Percentiles rank a stretch among this genome's conserved stretches.
phyloP scores from a whole-genome alignment of 768 basidiomycete species.

The Suillus occidentalis region DNA sequence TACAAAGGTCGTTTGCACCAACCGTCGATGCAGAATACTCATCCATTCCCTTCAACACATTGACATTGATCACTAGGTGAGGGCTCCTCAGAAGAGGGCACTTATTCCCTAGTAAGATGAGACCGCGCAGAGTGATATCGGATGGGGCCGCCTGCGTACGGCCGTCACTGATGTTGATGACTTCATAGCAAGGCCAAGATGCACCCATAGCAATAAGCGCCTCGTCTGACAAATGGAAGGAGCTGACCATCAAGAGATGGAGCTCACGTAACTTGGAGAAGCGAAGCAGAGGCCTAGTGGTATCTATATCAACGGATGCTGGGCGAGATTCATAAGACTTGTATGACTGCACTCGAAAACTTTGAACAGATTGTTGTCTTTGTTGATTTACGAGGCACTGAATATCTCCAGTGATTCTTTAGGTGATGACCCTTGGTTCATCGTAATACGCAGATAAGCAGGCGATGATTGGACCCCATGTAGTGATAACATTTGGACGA shows the following conservation, averaged over 20 bases:
- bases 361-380: neutral
- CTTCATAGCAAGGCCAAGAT: neutral
- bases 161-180: neutral
- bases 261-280: neutral
- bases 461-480: neutral
- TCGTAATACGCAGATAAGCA: neutral
- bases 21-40: neutral
- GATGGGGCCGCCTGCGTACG: too few relatives aligned
- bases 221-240: neutral
- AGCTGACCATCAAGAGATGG: neutral
- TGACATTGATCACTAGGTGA: neutral
- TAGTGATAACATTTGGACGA: neutral
- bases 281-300: neutral
- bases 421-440: neutral
- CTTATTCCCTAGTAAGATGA: neutral
- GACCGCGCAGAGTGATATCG: neutral
- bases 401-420: neutral
- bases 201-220: neutral
- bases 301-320: neutral
- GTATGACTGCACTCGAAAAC: neutral
- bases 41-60: neutral
- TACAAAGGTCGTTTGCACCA: neutral
- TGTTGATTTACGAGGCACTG: neutral
- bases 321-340: neutral
- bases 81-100: neutral